Evolutionary conservation across 306 rosid species (phyloP).

Genomic region (Urtica urens): DNA sequence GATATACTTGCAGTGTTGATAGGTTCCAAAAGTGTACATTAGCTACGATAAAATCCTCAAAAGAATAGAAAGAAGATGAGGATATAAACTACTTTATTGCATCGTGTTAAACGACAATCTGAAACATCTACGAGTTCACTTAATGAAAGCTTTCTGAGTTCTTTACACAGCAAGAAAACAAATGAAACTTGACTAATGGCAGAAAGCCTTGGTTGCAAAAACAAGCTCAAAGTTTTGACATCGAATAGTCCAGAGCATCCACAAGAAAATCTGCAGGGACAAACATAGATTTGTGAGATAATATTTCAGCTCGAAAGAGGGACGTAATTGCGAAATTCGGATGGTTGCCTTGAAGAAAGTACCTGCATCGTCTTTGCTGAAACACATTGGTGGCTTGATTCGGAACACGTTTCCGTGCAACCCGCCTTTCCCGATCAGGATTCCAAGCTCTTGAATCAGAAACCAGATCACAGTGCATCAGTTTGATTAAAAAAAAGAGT

Average conservation of each 20-base stretch:
- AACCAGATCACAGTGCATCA: slow-evolving; percentile 13
- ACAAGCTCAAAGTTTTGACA: slow-evolving; percentile 52
- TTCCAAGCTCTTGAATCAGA: slow-evolving; percentile 54
- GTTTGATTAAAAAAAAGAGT: neutral
- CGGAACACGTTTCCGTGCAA: slow-evolving; percentile 78
- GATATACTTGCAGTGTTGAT: too few species aligned
- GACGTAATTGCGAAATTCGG: too few species aligned
- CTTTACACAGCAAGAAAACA: too few species aligned
- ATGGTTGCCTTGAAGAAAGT: neutral
- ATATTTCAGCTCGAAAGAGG: neutral
- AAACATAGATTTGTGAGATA: slow-evolving; percentile 2
- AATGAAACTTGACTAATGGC: too few species aligned
- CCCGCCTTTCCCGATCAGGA: slow-evolving; percentile 86
- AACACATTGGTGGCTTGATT: slow-evolving; percentile 92
- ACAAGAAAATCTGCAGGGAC: slow-evolving; percentile 73
- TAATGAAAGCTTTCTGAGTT: too few species aligned
- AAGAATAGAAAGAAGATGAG: too few species aligned
- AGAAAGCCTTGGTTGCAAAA: too few species aligned
- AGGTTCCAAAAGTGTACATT: too few species aligned
- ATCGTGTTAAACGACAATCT: too few species aligned
- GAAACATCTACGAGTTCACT: too few species aligned
- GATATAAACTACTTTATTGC: too few species aligned
- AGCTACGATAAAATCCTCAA: too few species aligned
- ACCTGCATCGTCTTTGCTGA: slow-evolving; percentile 85
- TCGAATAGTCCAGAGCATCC: slow-evolving; percentile 72